These are phyloP conservation scores for Calycina herbarum DNA, from an alignment of 2,329 filamentous ascomycete genomes.

Conservation along the genomic window DNA sequence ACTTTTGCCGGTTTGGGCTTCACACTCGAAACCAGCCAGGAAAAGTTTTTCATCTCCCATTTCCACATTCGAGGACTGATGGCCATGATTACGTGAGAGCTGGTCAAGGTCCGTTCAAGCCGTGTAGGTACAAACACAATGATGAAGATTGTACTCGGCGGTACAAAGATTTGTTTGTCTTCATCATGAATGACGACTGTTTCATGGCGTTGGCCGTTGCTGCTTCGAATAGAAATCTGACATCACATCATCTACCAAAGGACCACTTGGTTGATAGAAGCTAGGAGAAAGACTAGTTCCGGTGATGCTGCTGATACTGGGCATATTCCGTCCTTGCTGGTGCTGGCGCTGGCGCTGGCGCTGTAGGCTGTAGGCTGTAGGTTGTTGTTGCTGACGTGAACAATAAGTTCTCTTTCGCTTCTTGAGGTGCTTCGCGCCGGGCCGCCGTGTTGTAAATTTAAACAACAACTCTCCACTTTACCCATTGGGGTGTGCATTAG, in stretches of 20 bases:
- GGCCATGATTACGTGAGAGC: slow-evolving; percentile 5
- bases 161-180: background rate
- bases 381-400: background rate
- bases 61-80: background rate
- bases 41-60: background rate
- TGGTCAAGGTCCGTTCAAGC: background rate
- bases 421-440: slow-evolving; percentile 1
- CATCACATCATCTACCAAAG: background rate
- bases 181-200: background rate
- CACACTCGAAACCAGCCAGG: background rate
- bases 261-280: background rate
- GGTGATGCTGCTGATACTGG: background rate
- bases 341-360: background rate
- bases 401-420: background rate
- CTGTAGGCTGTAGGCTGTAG: background rate
- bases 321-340: background rate
- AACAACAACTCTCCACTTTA: slow-evolving; percentile 2
- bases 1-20: background rate
- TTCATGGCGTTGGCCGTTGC: background rate
- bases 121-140: background rate
- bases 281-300: background rate
- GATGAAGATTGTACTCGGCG: background rate
- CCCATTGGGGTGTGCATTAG: background rate
- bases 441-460: background rate
- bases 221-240: slow-evolving; percentile 9